phyloP scores from a whole-genome alignment of 139 green algal species.

The Raphidocelis subcapitata region DNA sequence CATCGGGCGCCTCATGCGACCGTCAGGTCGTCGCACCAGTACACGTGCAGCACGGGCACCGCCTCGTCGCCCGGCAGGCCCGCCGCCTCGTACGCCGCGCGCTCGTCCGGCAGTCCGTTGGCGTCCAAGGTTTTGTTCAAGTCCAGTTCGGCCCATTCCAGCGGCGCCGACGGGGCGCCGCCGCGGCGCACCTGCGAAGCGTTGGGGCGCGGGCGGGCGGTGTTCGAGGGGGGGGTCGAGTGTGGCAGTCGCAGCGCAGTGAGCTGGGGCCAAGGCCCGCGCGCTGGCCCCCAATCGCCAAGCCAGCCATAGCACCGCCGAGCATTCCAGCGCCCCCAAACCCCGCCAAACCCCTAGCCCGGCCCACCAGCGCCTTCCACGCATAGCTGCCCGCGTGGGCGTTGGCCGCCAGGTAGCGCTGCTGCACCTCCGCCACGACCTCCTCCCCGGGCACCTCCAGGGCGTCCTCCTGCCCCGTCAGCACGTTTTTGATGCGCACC shows the following conservation, averaged over 20 bases:
- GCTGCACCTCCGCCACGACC: conserved; percentile 68
- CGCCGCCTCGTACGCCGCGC: conserved; percentile 47
- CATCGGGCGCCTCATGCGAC: conserved; percentile 31
- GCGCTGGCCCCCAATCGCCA: no score
- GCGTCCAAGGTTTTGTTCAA: conserved; percentile 67
- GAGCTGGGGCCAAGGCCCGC: neutral
- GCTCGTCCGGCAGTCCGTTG: conserved; percentile 68
- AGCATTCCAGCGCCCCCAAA: neutral
- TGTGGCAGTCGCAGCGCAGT: neutral
- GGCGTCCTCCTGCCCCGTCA: conserved; percentile 75
- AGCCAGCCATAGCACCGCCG: neutral
- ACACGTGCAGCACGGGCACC: conserved; percentile 72
- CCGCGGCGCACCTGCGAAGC: neutral
- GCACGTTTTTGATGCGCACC: conserved; percentile 84
- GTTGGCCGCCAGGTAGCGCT: conserved; percentile 55
- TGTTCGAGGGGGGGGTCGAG: neutral
- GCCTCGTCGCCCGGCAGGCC: conserved; percentile 58
- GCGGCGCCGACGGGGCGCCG: neutral
- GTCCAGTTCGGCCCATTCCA: conserved; percentile 58
- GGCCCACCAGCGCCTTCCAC: conserved; percentile 63
- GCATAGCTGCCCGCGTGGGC: conserved; percentile 70
- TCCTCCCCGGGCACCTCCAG: conserved; percentile 76
- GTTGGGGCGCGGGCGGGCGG: neutral
- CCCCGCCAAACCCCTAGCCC: neutral
- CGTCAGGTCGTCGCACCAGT: conserved; percentile 83